Percentiles rank a stretch among this genome's conserved stretches.
Evolutionary conservation across 495 filamentous ascomycete species (phyloP).

Genomic region (Aspergillus saccharolyticus): DNA sequence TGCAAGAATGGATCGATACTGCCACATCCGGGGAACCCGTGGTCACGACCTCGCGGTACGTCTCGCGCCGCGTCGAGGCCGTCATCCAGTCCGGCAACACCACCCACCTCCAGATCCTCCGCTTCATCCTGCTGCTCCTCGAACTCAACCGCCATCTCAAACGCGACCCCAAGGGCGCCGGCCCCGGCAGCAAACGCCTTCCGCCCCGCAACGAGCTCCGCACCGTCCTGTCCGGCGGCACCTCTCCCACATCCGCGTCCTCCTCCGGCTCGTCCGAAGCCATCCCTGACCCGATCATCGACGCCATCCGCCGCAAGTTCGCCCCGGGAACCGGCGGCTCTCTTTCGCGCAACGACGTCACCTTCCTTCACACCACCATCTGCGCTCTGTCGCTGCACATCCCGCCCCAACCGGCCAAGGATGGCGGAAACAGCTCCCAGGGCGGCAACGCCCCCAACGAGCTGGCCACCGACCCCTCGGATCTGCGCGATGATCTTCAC

Average conservation of each 20-base stretch:
- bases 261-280: slow-evolving; percentile 13
- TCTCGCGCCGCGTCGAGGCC: slow-evolving; percentile 54
- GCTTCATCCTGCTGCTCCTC: slow-evolving; percentile 57
- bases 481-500: slow-evolving; percentile 73
- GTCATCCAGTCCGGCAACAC: slow-evolving; percentile 53
- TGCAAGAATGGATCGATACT: slow-evolving; percentile 71
- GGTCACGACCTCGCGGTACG: slow-evolving; percentile 57
- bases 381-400: slow-evolving; percentile 59
- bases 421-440: slow-evolving; percentile 41
- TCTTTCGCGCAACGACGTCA: slow-evolving; percentile 58
- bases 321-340: slow-evolving; percentile 44
- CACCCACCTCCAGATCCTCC: slow-evolving; percentile 52
- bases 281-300: slow-evolving; percentile 58
- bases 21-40: slow-evolving; percentile 53
- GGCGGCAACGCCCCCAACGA: slow-evolving; percentile 62
- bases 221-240: slow-evolving; percentile 30
- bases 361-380: slow-evolving; percentile 62
- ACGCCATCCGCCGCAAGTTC: slow-evolving; percentile 66
- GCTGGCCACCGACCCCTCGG: slow-evolving; percentile 68
- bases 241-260: slow-evolving; percentile 13
- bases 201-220: slow-evolving; percentile 39
- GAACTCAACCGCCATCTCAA: slow-evolving; percentile 51
- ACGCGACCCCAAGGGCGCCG: slow-evolving; percentile 22
- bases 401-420: slow-evolving; percentile 34
- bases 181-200: slow-evolving; percentile 36